Evolutionary conservation across 1,139 yeast species (phyloP), one percentile per base, ranked within the genome.

Genomic region (Pneumocystis sp.): DNA sequence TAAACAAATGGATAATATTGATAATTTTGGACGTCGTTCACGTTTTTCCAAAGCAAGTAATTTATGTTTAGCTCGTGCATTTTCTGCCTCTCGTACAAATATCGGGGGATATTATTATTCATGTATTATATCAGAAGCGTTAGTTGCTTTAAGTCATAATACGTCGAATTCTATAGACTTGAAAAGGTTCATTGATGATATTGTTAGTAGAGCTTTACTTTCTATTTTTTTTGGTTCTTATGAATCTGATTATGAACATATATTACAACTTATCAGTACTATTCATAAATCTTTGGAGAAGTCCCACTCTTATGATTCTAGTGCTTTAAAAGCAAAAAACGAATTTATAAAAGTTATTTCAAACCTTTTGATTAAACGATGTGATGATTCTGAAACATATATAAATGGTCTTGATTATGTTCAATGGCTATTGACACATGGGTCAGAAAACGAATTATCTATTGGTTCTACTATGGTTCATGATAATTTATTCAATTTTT

Each of bases 211-310:
- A 50, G 57, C 57, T 8, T 25, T 50, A 15, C 29, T 50, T 50
- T 50, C 57, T 50, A 50, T 50, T 50, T 50, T 50, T 50, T 50
- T 50, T 50, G 57, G 57, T 25, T 50, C 57, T 50, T 50, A 50
- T 50, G 57, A 50, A 25, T 50, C 57, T 25, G 57, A 50, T 25
- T 50, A 50, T 50, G 57, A 50, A 12, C 57, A 50, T 50, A 50
- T 50, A 50, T 50, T 50, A 25, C 31, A 17, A 7, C 57, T 50
- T 50, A 50, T 31, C 25, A 25, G 15, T 10, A 50, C 34, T 50
- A 50, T 50, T 50, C 57, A 50, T 25, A 50, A 50, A 25, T 50
- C 57, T 12, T 50, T 50, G n/a, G 57, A 25, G 5, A 50, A 50
- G 12, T 50, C 57, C 10, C 34, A 25, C 21, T 50, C 57, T 50